A percentile compares a stretch with the other conserved stretches of the same genome.
phyloP scores from a whole-genome alignment of 1,139 yeast species.

The Eremothecium gossypii region DNA sequence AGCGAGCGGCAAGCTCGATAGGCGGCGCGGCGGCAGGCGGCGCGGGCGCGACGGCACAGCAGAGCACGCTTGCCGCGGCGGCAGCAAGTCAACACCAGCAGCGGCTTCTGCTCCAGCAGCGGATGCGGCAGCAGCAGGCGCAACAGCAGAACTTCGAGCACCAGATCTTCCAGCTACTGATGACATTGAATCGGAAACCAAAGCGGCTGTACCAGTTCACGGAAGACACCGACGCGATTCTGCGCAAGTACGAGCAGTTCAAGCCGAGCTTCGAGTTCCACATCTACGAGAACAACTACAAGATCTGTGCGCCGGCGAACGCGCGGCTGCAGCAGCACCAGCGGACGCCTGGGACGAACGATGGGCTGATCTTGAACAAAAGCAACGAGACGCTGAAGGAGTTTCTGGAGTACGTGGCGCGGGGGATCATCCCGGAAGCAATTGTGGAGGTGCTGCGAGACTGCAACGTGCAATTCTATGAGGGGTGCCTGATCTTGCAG shows the following conservation, averaged over 20 bases:
- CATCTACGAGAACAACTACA: conserved; percentile 80
- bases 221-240: conserved; percentile 63
- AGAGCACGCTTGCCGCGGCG: conserved; percentile 16
- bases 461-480: conserved; percentile 72
- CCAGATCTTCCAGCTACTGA: conserved; percentile 30
- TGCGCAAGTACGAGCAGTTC: conserved; percentile 65
- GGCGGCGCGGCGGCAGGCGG: conserved; percentile 12
- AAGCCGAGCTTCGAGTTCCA: conserved; percentile 84
- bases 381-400: conserved; percentile 70
- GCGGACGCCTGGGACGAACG: conserved; percentile 29
- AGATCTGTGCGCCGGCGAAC: conserved; percentile 35
- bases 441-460: conserved; percentile 84
- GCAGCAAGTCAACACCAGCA: conserved; percentile 22
- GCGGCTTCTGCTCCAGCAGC: conserved; percentile 30
- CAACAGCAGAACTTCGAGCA: conserved; percentile 38
- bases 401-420: conserved; percentile 68
- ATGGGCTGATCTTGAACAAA: conserved; percentile 75
- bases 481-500: conserved; percentile 79
- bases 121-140: conserved; percentile 36
- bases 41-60: conserved; percentile 20
- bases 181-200: conserved; percentile 31
- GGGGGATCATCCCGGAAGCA: conserved; percentile 80
- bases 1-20: neutral
- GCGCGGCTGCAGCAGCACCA: conserved; percentile 33
- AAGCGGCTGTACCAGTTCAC: conserved; percentile 49